Conservation (phyloP, 805 yeast species). For the Hyphopichia homilentoma region DNA sequence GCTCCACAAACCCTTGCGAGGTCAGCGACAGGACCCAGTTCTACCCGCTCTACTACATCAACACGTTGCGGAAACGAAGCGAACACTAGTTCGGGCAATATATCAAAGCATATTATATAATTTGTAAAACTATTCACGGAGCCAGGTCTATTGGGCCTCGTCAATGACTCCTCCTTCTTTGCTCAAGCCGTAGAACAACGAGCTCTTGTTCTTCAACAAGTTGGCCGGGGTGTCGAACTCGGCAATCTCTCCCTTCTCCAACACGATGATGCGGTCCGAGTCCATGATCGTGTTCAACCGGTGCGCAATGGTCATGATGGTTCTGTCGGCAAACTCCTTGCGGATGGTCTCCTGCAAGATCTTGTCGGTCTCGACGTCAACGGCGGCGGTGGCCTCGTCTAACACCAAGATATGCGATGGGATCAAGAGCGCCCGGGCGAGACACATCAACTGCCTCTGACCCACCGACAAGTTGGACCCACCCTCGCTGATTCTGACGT, state of each 20-base stretch:
- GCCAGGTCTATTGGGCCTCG: slow-evolving; percentile 5
- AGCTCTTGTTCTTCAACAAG: slow-evolving; percentile 59
- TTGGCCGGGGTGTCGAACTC: slow-evolving; percentile 73
- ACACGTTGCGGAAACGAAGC: slow-evolving; percentile 56
- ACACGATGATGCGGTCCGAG: slow-evolving; percentile 70
- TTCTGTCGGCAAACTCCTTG: slow-evolving; percentile 67
- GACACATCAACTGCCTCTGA: slow-evolving; percentile 62
- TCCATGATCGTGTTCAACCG: slow-evolving; percentile 80
- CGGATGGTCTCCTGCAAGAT: slow-evolving; percentile 77
- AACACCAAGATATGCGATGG: slow-evolving; percentile 57
- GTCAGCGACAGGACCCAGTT: slow-evolving; percentile 34
- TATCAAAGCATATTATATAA: no score
- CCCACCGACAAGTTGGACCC: slow-evolving; percentile 49
- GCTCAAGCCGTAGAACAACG: slow-evolving; percentile 77
- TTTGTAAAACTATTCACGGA: background rate
- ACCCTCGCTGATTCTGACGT: slow-evolving; percentile 40
- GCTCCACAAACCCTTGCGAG: slow-evolving; percentile 24
- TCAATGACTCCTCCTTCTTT: slow-evolving; percentile 70
- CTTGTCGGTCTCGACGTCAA: slow-evolving; percentile 79
- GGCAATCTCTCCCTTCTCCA: slow-evolving; percentile 70
- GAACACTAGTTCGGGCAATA: slow-evolving; percentile 41
- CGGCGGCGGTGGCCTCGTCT: slow-evolving; percentile 89
- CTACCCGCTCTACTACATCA: slow-evolving; percentile 47
- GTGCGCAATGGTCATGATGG: slow-evolving; percentile 82
- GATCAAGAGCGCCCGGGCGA: slow-evolving; percentile 72